Evolutionary conservation across 2,329 filamentous ascomycete genomes (phyloP), one percentile per base, ranked within the genome.

Genomic region (Orbilia ellipsospora): DNA sequence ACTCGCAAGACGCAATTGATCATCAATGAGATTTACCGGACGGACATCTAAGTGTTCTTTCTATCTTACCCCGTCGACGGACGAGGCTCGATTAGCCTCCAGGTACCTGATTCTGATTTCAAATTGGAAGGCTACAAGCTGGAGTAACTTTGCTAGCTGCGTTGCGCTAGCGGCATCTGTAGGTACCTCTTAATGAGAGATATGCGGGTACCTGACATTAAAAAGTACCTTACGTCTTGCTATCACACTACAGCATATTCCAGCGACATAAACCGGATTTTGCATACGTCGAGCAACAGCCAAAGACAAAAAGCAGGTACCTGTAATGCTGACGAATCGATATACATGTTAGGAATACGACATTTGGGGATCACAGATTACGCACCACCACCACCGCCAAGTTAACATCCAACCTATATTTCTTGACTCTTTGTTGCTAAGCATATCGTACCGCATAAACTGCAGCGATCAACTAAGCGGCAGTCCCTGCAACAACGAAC

Each of bases 251-350:
- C 26, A 42, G 50, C 52, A 77, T 36, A 36, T 42, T 63, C 68
- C 20, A 79, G 80, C 78, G 77, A 57, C 40, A 63, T 79, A 23
- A 78, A 79, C 67, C 80, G 80, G 28, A 78, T 80, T 20, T 80
- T 80, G 50, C 79, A 81, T 56, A 63, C 62, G 79, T 79, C 59
- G 26, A 44, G 8, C 36, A 60, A 28, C 31, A 77, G 60, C 28
- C 51, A 51, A 52, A 51, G 52, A 65, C 65, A 64, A 55, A 36
- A 75, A 75, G 64, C 72, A 75, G 64, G 72, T 65, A 75, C 70
- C 6, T 69, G 51, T 66, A 20, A 42, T 55, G 69, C 59, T 68
- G 55, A 54, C 70, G 72, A 65, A 59, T 63, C 45, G 61, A 20
- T 59, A 64, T 75, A 60, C 64, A 56, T 65, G 50, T 60, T 69